Conservation (phyloP, 2,329 filamentous ascomycete species). For the Talaromyces sp. region DNA sequence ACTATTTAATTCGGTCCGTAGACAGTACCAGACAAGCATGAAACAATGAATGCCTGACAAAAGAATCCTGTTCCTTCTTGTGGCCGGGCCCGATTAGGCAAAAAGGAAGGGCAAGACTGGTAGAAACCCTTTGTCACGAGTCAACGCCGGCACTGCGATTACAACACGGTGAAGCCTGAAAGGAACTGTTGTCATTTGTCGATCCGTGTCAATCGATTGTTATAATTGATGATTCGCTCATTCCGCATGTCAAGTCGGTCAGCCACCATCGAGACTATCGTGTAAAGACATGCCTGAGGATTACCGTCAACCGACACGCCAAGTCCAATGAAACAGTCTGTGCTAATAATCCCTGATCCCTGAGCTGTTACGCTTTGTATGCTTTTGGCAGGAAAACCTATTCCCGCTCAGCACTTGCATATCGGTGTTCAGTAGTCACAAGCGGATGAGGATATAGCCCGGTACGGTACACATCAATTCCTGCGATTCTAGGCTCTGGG, state of each 20-base stretch:
- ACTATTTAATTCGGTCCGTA: not conserved
- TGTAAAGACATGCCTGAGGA: not conserved
- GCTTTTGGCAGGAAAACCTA: not conserved
- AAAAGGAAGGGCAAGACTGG: not conserved
- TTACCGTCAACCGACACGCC: not conserved
- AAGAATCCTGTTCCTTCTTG: not conserved
- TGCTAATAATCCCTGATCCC: not conserved
- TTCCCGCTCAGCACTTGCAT: not conserved
- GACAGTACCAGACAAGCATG: not conserved
- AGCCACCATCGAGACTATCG: not conserved
- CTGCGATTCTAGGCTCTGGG: not conserved
- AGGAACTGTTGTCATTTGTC: not conserved
- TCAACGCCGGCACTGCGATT: constrained; percentile 4
- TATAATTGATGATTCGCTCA: not conserved
- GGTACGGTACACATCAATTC: not conserved
- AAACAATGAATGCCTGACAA: constrained; percentile 9
- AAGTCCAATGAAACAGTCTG: not conserved
- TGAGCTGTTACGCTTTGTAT: not conserved
- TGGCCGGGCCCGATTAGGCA: not conserved
- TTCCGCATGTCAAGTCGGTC: not conserved
- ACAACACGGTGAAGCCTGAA: constrained; percentile 2
- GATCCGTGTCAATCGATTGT: not conserved
- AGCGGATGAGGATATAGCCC: not conserved
- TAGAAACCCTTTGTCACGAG: constrained; percentile 2
- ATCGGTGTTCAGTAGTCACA: not conserved